These are phyloP conservation scores for Fonsecaea nubica DNA, from an alignment of 2,329 filamentous ascomycete genomes.

Conservation along the genomic window DNA sequence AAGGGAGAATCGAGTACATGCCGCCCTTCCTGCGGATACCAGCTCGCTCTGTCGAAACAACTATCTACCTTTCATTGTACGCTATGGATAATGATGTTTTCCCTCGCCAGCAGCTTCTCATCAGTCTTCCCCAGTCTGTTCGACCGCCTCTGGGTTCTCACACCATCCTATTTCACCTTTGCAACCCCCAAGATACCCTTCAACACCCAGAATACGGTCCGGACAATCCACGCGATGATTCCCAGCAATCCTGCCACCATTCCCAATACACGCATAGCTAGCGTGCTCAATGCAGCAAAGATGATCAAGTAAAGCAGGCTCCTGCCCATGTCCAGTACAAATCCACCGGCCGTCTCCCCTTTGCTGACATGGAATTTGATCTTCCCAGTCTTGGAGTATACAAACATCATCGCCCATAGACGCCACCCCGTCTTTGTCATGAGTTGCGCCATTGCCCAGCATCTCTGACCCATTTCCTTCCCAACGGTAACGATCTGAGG, in stretches of 20 bases:
- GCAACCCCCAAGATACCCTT: constrained; percentile 31
- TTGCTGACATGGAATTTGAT: constrained; percentile 28
- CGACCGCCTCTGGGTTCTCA: background rate
- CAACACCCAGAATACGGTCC: constrained; percentile 32
- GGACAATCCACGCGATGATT: constrained; percentile 30
- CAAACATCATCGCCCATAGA: constrained; percentile 34
- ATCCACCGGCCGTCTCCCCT: constrained; percentile 28
- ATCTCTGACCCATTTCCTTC: constrained; percentile 24
- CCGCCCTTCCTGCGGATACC: background rate
- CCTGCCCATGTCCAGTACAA: constrained; percentile 33
- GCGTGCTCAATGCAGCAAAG: constrained; percentile 30
- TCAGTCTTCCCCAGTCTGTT: background rate
- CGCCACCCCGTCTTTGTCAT: constrained; percentile 30
- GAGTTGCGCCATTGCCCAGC: constrained; percentile 35
- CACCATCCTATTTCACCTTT: constrained; percentile 7
- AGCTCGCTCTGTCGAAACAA: background rate
- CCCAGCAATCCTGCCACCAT: constrained; percentile 25
- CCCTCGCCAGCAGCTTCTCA: background rate
- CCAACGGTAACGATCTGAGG: constrained; percentile 28
- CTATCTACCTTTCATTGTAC: background rate
- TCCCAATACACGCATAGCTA: constrained; percentile 28
- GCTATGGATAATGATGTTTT: background rate
- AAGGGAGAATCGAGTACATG: too few relatives aligned
- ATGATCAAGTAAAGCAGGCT: constrained; percentile 36
- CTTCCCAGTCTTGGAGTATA: constrained; percentile 39